Conservation (phyloP, 106 monocot species). For the Chionographis japonica region DNA sequence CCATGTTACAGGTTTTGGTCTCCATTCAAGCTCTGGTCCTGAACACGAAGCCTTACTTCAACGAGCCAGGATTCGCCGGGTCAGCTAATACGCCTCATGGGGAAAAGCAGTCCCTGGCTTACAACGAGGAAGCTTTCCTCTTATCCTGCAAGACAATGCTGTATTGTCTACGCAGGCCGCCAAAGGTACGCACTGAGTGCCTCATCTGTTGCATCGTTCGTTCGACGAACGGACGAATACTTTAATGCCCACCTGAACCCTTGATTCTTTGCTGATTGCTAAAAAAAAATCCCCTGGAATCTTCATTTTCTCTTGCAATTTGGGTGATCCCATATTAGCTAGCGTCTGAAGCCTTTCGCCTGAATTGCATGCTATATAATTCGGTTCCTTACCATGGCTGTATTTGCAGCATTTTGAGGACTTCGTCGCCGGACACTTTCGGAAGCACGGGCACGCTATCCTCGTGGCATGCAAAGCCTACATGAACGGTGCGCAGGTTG, state of each 20-base stretch:
- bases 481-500: conserved; percentile 27
- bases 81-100: too few species aligned
- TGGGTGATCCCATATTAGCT: too few species aligned
- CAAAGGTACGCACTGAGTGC: conserved; percentile 23
- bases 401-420: conserved; percentile 53
- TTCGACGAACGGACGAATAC: too few species aligned
- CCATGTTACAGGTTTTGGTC: conserved; percentile 40
- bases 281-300: too few species aligned
- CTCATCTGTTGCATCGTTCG: background rate
- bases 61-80: conserved; percentile 15
- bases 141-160: conserved; percentile 28
- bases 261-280: too few species aligned
- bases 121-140: too few species aligned
- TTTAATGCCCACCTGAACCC: too few species aligned
- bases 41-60: conserved; percentile 42
- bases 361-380: too few species aligned
- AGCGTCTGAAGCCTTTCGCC: too few species aligned
- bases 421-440: conserved; percentile 46
- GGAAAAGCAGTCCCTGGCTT: too few species aligned
- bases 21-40: conserved; percentile 44
- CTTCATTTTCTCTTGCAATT: too few species aligned
- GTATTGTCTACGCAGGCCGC: conserved; percentile 25
- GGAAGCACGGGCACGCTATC: conserved; percentile 25
- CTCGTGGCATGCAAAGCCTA: conserved; percentile 45
- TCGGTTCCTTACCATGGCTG: background rate